Conservation (phyloP, 106 monocot species). For the Allium fistulosum region DNA sequence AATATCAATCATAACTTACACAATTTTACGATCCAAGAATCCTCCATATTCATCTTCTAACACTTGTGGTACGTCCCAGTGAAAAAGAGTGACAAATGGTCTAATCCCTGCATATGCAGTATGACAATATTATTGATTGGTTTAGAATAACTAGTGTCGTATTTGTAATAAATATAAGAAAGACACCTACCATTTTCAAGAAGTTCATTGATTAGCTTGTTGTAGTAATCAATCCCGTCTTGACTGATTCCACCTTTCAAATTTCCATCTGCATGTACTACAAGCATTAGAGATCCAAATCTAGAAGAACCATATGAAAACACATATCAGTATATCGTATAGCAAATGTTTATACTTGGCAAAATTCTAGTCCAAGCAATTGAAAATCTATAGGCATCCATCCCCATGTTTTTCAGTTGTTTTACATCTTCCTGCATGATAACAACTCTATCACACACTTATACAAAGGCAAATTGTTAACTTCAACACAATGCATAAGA, state of each 20-base stretch:
- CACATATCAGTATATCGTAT: neutral
- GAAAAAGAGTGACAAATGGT: slow-evolving; percentile 61
- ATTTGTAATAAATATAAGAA: neutral
- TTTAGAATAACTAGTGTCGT: neutral
- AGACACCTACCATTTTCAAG: neutral
- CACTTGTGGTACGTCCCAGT: slow-evolving; percentile 61
- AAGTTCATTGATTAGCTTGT: neutral
- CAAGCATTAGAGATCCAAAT: neutral
- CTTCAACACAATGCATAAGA: neutral
- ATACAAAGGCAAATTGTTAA: neutral
- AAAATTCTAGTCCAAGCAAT: slow-evolving; percentile 82
- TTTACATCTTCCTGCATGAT: slow-evolving; percentile 69
- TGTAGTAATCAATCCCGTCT: neutral
- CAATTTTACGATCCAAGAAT: slow-evolving; percentile 35
- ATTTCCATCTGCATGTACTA: neutral
- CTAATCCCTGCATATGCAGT: slow-evolving; percentile 27
- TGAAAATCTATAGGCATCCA: slow-evolving; percentile 93
- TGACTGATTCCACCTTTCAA: neutral
- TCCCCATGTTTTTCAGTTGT: slow-evolving; percentile 77
- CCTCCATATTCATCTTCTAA: slow-evolving; percentile 56
- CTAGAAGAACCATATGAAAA: neutral
- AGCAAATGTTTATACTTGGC: slow-evolving; percentile 36
- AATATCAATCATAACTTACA: slow-evolving; percentile 18
- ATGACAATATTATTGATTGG: neutral
- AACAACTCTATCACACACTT: neutral